A percentile compares a stretch with the other conserved stretches of the same genome.
Evolutionary conservation across 805 yeast genomes (phyloP).

Genomic region (Candida broadrunensis): DNA sequence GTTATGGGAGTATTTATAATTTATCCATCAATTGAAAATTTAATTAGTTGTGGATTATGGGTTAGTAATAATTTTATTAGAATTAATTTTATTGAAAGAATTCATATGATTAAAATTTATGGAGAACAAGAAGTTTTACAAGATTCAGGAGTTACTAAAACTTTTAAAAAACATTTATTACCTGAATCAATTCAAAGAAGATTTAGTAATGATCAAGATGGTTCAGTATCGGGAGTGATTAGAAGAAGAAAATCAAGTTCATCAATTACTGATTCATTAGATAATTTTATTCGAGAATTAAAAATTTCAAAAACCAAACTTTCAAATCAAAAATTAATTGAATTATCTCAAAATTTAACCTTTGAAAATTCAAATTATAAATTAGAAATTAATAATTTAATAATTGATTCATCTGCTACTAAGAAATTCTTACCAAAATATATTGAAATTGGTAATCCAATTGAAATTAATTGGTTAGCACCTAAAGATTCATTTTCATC

Average conservation of each 20-base stretch:
- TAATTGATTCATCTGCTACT: slow-evolving; percentile 4
- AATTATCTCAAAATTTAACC: slow-evolving; percentile 37
- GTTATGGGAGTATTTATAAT: slow-evolving; percentile 74
- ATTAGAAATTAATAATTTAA: slow-evolving; percentile 21
- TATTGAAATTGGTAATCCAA: slow-evolving; percentile 48
- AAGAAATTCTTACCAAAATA: slow-evolving; percentile 4
- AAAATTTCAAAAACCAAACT: slow-evolving; percentile 29
- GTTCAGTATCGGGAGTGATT: slow-evolving; percentile 11
- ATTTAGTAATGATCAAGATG: slow-evolving; percentile 17
- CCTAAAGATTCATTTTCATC: slow-evolving; percentile 43
- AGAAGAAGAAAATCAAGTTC: slow-evolving; percentile 30
- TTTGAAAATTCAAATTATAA: slow-evolving; percentile 36
- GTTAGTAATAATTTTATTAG: slow-evolving; percentile 62
- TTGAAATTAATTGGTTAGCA: slow-evolving; percentile 52
- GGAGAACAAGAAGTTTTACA: slow-evolving; percentile 60
- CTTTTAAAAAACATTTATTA: slow-evolving; percentile 38
- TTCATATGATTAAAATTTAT: slow-evolving; percentile 73
- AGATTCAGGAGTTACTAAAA: slow-evolving; percentile 49
- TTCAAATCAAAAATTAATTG: slow-evolving; percentile 33
- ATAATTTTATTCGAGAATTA: slow-evolving; percentile 42
- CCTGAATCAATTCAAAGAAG: slow-evolving; percentile 37
- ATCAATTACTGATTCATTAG: slow-evolving; percentile 43
- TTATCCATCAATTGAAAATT: slow-evolving; percentile 46
- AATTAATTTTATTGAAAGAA: slow-evolving; percentile 70
- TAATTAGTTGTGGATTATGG: slow-evolving; percentile 57